These are phyloP conservation scores for Ambrosia artemisiifolia DNA, from an alignment of 129 eudicot species.

Conservation along the genomic window DNA sequence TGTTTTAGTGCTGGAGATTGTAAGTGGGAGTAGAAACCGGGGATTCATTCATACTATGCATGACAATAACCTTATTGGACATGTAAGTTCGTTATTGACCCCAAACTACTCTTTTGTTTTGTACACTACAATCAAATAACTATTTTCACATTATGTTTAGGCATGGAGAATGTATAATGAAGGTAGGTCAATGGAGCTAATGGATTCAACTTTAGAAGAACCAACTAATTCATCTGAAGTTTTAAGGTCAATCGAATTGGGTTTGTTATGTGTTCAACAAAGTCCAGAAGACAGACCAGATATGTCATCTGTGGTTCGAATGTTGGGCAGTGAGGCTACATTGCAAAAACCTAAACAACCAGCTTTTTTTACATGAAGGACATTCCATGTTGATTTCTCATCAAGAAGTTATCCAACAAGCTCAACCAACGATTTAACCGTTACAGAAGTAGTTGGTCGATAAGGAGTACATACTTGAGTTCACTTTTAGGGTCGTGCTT, in stretches of 20 bases:
- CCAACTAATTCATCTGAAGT: not conserved
- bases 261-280: not conserved
- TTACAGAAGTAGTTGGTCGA: not conserved
- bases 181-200: not conserved
- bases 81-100: not conserved
- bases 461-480: not conserved
- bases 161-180: conserved; percentile 5
- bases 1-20: conserved; percentile 8
- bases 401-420: not conserved
- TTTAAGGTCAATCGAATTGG: not conserved
- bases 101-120: not conserved
- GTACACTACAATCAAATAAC: not conserved
- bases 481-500: not conserved
- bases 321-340: not conserved
- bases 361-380: not conserved
- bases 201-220: not conserved
- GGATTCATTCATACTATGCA: not conserved
- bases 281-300: conserved; percentile 9
- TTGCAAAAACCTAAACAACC: not conserved
- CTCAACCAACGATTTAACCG: not conserved
- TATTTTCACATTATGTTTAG: not conserved
- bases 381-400: not conserved
- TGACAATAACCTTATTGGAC: conserved; percentile 8
- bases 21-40: not conserved
- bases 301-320: conserved; percentile 2